A percentile compares a stretch with the other conserved stretches of the same genome.
These are phyloP conservation scores for Podospora anserina DNA, from an alignment of 495 filamentous ascomycete species.

Conservation along the genomic window DNA sequence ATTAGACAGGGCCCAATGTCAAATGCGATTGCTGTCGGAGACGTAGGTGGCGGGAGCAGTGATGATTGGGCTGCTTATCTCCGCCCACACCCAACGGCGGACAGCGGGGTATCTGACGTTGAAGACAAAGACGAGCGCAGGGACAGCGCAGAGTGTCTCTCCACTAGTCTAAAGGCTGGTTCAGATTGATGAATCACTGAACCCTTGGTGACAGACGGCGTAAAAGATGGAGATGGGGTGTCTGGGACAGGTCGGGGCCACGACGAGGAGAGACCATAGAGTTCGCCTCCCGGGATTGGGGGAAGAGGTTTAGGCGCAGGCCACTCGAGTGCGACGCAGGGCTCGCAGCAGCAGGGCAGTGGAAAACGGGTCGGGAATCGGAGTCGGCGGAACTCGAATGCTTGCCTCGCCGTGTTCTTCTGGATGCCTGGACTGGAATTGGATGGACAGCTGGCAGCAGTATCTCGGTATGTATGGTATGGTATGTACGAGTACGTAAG, in stretches of 20 bases:
- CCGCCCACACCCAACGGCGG: conserved; percentile 4
- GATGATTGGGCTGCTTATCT: conserved; percentile 12
- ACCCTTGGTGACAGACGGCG: conserved; percentile 3
- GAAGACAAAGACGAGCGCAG: conserved; percentile 6
- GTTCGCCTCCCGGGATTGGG: background rate
- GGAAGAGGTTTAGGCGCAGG: background rate
- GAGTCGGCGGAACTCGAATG: background rate
- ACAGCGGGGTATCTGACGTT: conserved; percentile 11
- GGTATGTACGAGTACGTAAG: background rate
- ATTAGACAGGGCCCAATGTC: background rate
- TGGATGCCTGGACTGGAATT: conserved; percentile 14
- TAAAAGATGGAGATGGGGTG: background rate
- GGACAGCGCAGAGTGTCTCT: conserved; percentile 5
- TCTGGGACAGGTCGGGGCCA: background rate
- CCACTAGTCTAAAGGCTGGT: background rate
- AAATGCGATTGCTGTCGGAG: background rate
- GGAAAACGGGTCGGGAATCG: background rate
- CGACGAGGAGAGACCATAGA: background rate
- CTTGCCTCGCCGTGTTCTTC: background rate
- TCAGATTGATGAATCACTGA: background rate
- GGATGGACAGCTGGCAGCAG: background rate
- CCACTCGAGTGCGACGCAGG: background rate
- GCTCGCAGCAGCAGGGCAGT: no score
- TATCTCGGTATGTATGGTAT: background rate
- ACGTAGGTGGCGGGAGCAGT: background rate